Base-by-base conservation (phyloP, 2,329 filamentous ascomycete genomes). In the Triangularia setosa region DNA sequence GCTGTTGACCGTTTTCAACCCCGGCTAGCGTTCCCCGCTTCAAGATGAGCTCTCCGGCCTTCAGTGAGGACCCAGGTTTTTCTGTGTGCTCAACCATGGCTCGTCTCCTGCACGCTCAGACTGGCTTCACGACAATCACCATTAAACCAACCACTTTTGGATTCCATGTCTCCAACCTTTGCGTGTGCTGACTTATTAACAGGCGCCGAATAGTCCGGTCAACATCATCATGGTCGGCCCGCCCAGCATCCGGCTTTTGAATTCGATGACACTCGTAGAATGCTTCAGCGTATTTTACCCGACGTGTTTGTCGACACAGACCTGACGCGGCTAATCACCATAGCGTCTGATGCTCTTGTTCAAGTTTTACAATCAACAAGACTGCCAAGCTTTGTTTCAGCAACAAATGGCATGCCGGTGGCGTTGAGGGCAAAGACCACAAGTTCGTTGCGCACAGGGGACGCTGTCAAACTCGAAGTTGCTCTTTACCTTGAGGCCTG, bases 71-170 rank as follows among this genome's bases (percentile, higher is more conserved):
- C 40, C 58, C 58, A 60, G 58, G 58, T 60, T 60, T 60, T 53
- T 23, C 23, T 21, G 16, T 33, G 18, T 23, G 40, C 48, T 60
- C 58, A 53, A 60, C 58, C 40, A 60, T 44, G 35, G 33, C 58
- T 44, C 40, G 58, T 18, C n/a, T 60, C 18, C 58, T 60, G 58
- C 40, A 53, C 58, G 58, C 58, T 60, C 58, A 60, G 58, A 60
- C 58, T 60, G 58, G 24, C 24, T 24, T 53, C n/a, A 48, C 35
- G 23, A 48, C 58, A 52, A 53, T 60, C 58, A 53, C 24, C 58
- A 16, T 40, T 60, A 16, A 30, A 9, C 35, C 40, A 48, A 48
- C 23, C 52, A 55, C 52, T 23, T 27, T 21, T 48, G 40, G 40
- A 18, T 21, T 21, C 11, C 16, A 23, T 28, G 25, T 55, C 52